These are phyloP conservation scores for Gracilaria caudata DNA, from an alignment of 23 red algal species.

Conservation along the genomic window DNA sequence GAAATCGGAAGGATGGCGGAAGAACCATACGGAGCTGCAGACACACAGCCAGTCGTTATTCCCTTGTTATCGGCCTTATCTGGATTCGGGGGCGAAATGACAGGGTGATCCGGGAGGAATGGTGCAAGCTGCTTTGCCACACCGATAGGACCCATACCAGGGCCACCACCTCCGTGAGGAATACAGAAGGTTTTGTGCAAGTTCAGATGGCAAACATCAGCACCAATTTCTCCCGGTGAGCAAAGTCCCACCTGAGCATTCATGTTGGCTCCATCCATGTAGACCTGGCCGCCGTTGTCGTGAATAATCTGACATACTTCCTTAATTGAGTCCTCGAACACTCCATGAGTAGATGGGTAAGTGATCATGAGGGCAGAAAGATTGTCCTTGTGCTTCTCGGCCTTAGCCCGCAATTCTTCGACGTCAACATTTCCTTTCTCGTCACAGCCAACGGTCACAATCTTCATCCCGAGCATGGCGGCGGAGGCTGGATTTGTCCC, in stretches of 20 bases:
- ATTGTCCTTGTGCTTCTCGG: conserved; percentile 93
- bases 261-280: conserved; percentile 99
- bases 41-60: conserved; percentile 69
- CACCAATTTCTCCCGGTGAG: conserved; percentile 98
- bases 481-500: conserved; percentile 97
- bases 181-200: conserved; percentile 99
- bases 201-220: conserved; percentile 99
- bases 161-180: conserved; percentile 97
- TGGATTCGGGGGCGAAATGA: conserved; percentile 71
- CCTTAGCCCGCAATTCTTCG: conserved; percentile 89
- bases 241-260: conserved; percentile 97
- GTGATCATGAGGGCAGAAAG: conserved; percentile 96
- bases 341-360: conserved; percentile 98
- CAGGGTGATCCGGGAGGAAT: conserved; percentile 96
- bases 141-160: conserved; percentile 98
- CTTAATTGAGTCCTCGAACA: conserved; percentile 97
- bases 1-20: conserved; percentile 97
- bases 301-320: conserved; percentile 95
- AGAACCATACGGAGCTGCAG: conserved; percentile 95
- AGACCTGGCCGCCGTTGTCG: conserved; percentile 95
- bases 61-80: conserved; percentile 61
- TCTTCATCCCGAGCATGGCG: conserved; percentile 94
- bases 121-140: conserved; percentile 95
- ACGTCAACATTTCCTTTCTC: conserved; percentile 92
- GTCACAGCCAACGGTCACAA: conserved; percentile 90